Evolutionary conservation across 148 eudicot genomes (phyloP), one percentile per base, ranked within the genome.

Genomic region (Polygonum maritimum): DNA sequence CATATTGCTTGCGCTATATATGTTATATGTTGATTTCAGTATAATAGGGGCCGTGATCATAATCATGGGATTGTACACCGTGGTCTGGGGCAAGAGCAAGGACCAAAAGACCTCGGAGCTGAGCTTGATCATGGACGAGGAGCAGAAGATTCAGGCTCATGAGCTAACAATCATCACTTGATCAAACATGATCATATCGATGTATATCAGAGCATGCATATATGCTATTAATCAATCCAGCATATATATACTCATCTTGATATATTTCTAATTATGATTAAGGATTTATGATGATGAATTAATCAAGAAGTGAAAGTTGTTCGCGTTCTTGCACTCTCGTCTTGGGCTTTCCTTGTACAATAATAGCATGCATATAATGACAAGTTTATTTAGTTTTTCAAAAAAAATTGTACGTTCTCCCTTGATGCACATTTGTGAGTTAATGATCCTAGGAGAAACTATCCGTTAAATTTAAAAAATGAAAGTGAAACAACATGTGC

Each of bases 1-100:
- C 1, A 26, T 26, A 26, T 26, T 26, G 31, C 31, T 60, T 33
- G 14, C 14, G 78, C 87, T 55, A 8, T n/a, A n/a, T n/a, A n/a
- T 33, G 6, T 18, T 13, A 3, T 26, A 38, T 10, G 18, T 33
- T 9, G 44, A 41, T 60, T n/a, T 7, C 97, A 91, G 97, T 76
- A 75, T 91, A 67, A 76, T 89, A 10, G 93, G 96, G 78, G 96
- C 96, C 47, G 67, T 81, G 39, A 73, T 87, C 58, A 88, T 89
- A 74, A 89, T 87, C 16, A 10, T 77, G 14, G 96, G 96, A n/a
- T 81, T 91, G 44, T 89, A 91, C 87, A 82, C 88, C 0, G 96
- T 91, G 57, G 91, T 89, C 41, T 91, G 96, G 96, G 96, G 96
- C 0, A 91, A 91, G 82, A 85, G 92, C 88, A 91, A 87, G 76